Evolutionary conservation across 805 yeast species (phyloP).

Genomic region (Torulaspora franciscae): DNA sequence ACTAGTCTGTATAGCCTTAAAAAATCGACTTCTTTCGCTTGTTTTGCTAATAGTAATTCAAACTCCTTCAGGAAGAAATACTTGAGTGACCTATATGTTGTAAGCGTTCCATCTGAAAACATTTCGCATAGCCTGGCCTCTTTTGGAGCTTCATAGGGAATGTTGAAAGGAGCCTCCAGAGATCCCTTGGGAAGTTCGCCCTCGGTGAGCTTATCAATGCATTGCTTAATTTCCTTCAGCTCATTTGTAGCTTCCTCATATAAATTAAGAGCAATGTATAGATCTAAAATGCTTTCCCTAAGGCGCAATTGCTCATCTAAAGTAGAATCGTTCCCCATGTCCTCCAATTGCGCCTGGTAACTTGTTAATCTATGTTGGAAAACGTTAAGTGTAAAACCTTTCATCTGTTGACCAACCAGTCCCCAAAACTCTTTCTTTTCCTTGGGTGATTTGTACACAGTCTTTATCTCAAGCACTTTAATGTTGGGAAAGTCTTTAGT

Average conservation of each 20-base stretch:
- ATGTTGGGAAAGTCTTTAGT: slow-evolving; percentile 33
- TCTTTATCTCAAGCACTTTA: slow-evolving; percentile 29
- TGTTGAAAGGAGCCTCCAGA: slow-evolving; percentile 22
- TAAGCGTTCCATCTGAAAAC: slow-evolving; percentile 17
- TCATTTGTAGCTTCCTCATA: slow-evolving; percentile 27
- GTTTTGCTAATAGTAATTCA: slow-evolving; percentile 16
- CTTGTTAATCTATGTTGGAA: slow-evolving; percentile 25
- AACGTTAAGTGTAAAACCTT: slow-evolving; percentile 22
- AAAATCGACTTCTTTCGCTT: slow-evolving; percentile 8
- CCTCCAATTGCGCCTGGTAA: slow-evolving; percentile 11
- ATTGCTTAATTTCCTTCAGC: slow-evolving; percentile 13
- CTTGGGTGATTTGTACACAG: slow-evolving; percentile 33
- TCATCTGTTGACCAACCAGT: slow-evolving; percentile 24
- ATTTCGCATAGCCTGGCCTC: slow-evolving; percentile 12
- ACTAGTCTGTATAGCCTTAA: slow-evolving; percentile 15
- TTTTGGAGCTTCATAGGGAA: slow-evolving; percentile 1
- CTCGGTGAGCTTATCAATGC: slow-evolving; percentile 7
- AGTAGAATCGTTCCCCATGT: slow-evolving; percentile 1
- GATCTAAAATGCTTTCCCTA: slow-evolving; percentile 26
- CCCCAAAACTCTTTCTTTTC: slow-evolving; percentile 33
- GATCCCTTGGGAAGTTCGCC: slow-evolving; percentile 18
- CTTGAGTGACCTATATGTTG: slow-evolving; percentile 20
- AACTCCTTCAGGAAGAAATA: slow-evolving; percentile 26
- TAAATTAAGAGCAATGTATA: slow-evolving; percentile 28
- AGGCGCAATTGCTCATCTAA: slow-evolving; percentile 12